Evolutionary conservation across 2,329 filamentous ascomycete genomes (phyloP).

Genomic region (Stachybotrys chlorohalonatus): DNA sequence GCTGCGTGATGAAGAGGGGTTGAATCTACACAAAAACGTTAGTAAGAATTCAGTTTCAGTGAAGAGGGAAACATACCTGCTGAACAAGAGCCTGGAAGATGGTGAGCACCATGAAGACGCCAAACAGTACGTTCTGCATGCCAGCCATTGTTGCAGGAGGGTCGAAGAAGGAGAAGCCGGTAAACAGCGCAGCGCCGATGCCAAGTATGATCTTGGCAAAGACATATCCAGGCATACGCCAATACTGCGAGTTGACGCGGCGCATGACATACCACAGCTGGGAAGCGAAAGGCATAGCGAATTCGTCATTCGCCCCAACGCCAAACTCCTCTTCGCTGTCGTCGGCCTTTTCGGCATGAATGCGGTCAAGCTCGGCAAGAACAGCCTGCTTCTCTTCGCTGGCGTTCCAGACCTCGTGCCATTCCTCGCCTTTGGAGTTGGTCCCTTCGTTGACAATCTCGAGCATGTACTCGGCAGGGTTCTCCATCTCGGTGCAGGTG

Average conservation of each 20-base stretch:
- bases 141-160: background rate
- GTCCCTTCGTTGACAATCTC: constrained; percentile 16
- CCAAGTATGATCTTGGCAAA: background rate
- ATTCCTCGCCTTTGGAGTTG: background rate
- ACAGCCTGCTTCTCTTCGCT: background rate
- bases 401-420: background rate
- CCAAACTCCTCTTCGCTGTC: background rate
- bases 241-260: background rate
- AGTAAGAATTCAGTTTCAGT: background rate
- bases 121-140: background rate
- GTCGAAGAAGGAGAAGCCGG: background rate
- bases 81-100: background rate
- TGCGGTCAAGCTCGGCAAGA: background rate
- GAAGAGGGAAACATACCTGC: background rate
- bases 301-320: background rate
- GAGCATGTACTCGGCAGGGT: constrained; percentile 66
- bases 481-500: constrained; percentile 46
- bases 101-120: background rate
- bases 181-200: background rate
- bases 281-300: background rate
- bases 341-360: background rate
- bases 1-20: background rate
- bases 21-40: background rate
- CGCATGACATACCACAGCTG: background rate
- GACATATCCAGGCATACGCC: background rate